Evolutionary conservation across 2,329 filamentous ascomycete genomes (phyloP).

Genomic region (Verticillium longisporum): DNA sequence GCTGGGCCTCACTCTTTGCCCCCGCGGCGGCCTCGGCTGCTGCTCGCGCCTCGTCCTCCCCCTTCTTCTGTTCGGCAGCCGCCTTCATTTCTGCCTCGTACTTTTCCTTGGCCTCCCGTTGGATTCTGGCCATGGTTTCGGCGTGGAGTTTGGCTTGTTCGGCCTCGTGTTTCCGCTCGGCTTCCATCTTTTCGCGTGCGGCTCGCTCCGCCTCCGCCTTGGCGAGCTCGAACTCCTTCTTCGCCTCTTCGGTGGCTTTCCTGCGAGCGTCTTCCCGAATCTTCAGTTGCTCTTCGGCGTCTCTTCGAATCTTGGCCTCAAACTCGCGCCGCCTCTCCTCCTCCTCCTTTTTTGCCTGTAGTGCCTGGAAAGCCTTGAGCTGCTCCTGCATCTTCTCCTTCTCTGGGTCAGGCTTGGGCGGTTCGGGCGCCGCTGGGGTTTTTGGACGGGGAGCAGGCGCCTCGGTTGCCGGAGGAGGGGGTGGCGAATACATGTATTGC

Average conservation of each 20-base stretch:
- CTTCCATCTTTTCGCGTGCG: conserved; percentile 37
- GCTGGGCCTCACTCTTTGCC: conserved; percentile 19
- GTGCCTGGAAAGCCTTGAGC: conserved; percentile 42
- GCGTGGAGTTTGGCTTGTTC: conserved; percentile 31
- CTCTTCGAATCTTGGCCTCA: conserved; percentile 36
- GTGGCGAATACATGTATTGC: conserved; percentile 31
- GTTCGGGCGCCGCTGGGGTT: conserved; percentile 34
- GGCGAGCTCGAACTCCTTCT: conserved; percentile 40
- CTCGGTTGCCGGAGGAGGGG: conserved; percentile 35
- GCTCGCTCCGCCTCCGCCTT: conserved; percentile 36
- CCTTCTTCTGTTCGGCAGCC: conserved; percentile 34
- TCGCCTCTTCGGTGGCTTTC: conserved; percentile 36
- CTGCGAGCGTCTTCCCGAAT: conserved; percentile 32
- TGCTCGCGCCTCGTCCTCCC: conserved; percentile 29
- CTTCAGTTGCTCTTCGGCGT: conserved; percentile 37
- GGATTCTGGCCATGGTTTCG: conserved; percentile 23
- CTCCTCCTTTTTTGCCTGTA: conserved; percentile 37
- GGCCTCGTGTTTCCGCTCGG: conserved; percentile 36
- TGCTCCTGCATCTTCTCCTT: conserved; percentile 56
- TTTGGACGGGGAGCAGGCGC: conserved; percentile 24
- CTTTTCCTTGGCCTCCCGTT: conserved; percentile 25
- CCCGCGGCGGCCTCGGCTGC: conserved; percentile 33
- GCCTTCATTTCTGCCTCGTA: conserved; percentile 33
- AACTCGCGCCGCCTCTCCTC: conserved; percentile 35
- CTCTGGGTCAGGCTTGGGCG: conserved; percentile 41